These are phyloP conservation scores for Moricandia moricandioides DNA, from an alignment of 345 rosid genomes.

Conservation along the genomic window DNA sequence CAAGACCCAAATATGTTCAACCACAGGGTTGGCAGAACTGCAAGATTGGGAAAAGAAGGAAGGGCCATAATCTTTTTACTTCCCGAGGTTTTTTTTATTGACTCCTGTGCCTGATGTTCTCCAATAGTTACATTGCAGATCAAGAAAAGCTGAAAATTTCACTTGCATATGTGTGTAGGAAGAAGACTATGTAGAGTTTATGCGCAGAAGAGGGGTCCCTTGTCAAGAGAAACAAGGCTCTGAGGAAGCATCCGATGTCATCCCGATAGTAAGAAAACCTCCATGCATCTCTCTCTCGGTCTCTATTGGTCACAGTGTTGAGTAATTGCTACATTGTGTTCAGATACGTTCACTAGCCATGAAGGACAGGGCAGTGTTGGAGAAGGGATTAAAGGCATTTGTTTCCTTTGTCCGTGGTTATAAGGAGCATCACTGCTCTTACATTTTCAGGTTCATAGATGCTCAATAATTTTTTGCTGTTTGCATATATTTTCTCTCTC, in stretches of 20 bases:
- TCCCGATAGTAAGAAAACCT: constrained; percentile 55
- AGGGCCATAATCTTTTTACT: constrained; percentile 62
- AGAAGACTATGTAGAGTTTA: constrained; percentile 83
- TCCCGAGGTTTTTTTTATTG: constrained; percentile 52
- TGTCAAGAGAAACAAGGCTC: constrained; percentile 55
- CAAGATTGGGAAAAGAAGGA: constrained; percentile 86
- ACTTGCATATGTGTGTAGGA: constrained; percentile 48
- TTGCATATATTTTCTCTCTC: neutral
- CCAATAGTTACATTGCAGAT: neutral
- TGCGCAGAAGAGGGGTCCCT: constrained; percentile 69
- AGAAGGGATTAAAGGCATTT: constrained; percentile 87
- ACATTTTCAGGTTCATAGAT: constrained; percentile 66
- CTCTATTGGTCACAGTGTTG: constrained; percentile 7
- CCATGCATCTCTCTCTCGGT: neutral
- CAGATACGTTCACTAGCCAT: constrained; percentile 71
- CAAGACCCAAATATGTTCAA: constrained; percentile 88
- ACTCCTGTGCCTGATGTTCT: neutral
- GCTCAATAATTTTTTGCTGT: neutral
- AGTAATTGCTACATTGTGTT: constrained; percentile 5
- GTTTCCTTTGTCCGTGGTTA: constrained; percentile 87
- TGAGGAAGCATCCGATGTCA: constrained; percentile 59
- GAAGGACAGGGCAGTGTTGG: constrained; percentile 85
- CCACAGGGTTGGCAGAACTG: constrained; percentile 94
- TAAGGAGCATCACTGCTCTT: constrained; percentile 83
- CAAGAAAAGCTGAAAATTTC: constrained; percentile 1